Evolutionary conservation across 306 rosid genomes (phyloP).

Genomic region (Cucurbita maxima): DNA sequence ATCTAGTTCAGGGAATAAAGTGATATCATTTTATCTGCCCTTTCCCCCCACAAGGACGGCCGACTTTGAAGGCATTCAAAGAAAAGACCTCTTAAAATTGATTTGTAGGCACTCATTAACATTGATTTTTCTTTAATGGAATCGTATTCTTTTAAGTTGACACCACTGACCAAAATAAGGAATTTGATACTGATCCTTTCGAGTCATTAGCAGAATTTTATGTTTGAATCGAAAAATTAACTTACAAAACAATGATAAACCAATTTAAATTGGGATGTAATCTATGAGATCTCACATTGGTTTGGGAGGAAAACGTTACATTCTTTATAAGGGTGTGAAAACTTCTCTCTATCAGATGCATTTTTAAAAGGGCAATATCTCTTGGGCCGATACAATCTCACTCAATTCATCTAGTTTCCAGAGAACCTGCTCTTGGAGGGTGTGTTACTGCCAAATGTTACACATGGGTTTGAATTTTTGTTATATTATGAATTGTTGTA

Average conservation of each 20-base stretch:
- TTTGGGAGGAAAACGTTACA: too few species aligned
- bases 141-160: slow-evolving; percentile 3
- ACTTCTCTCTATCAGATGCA: too few species aligned
- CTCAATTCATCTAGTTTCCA: background rate
- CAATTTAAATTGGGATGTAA: background rate
- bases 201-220: slow-evolving; percentile 1
- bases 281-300: too few species aligned
- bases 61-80: background rate
- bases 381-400: too few species aligned
- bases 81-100: background rate
- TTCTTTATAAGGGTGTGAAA: too few species aligned
- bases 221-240: background rate
- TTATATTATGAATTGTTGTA: background rate
- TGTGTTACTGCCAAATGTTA: background rate
- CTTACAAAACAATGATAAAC: background rate
- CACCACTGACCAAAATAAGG: background rate
- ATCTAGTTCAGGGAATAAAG: background rate
- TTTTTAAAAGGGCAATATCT: too few species aligned
- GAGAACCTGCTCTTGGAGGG: background rate
- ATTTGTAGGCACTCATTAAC: background rate
- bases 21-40: background rate
- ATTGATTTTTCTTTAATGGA: background rate
- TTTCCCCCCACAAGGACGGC: background rate
- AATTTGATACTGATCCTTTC: background rate
- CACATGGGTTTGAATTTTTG: background rate